Evolutionary conservation across 139 green algal genomes (phyloP).

Genomic region (Tetratostichococcus sp.): DNA sequence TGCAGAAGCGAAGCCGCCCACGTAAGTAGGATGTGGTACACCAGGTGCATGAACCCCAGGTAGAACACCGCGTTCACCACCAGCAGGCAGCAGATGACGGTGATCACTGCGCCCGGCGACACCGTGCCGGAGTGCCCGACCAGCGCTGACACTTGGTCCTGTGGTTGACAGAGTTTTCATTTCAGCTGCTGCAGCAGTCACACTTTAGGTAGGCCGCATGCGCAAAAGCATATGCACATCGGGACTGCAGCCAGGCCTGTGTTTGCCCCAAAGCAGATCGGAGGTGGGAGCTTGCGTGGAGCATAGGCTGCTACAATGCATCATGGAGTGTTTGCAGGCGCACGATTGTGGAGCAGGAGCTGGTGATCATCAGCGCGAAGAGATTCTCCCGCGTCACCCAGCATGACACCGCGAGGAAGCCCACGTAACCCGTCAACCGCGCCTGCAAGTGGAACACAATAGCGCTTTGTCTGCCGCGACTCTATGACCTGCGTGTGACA

Average conservation of each 20-base stretch:
- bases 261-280: too few species aligned
- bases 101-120: constrained; percentile 40
- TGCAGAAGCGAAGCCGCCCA: too few species aligned
- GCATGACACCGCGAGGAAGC: constrained; percentile 55
- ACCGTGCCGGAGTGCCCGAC: constrained; percentile 50
- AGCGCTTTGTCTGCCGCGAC: too few species aligned
- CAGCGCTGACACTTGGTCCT: constrained; percentile 58
- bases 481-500: too few species aligned
- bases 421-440: constrained; percentile 53
- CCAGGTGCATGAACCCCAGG: constrained; percentile 61
- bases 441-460: neutral
- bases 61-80: constrained; percentile 65
- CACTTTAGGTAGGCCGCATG: too few species aligned
- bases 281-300: too few species aligned
- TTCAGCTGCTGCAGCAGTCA: too few species aligned
- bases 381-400: constrained; percentile 78
- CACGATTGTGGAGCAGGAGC: constrained; percentile 70
- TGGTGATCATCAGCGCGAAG: constrained; percentile 60
- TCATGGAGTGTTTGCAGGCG: too few species aligned
- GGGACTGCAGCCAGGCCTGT: too few species aligned
- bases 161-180: constrained; percentile 4
- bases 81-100: constrained; percentile 56
- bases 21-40: constrained; percentile 64
- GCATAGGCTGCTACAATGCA: too few species aligned
- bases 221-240: too few species aligned